These are phyloP conservation scores for Elongisporangium undulatum DNA, from an alignment of 352 stramenopile species.

Conservation along the genomic window DNA sequence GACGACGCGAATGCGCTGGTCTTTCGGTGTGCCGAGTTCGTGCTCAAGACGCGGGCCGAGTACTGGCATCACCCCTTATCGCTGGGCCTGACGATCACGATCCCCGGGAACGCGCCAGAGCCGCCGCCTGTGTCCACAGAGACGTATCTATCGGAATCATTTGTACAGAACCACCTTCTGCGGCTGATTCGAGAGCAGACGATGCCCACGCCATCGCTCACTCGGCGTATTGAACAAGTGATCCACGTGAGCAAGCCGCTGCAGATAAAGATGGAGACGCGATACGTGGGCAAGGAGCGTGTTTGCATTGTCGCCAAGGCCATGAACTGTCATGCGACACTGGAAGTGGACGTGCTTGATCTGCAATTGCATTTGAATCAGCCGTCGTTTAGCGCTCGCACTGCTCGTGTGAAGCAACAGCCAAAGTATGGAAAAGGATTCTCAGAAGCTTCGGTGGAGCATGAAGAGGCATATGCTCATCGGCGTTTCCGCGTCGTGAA, in stretches of 20 bases:
- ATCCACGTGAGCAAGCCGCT: constrained; percentile 52
- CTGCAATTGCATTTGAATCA: constrained; percentile 64
- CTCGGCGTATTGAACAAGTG: constrained; percentile 37
- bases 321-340: constrained; percentile 34
- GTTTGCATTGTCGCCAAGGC: constrained; percentile 47
- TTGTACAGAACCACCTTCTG: constrained; percentile 27
- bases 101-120: neutral
- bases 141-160: constrained; percentile 31
- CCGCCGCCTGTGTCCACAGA: constrained; percentile 3
- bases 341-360: constrained; percentile 47
- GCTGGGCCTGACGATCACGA: constrained; percentile 43
- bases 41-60: constrained; percentile 56
- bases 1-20: constrained; percentile 12
- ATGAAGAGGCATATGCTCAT: neutral
- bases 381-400: constrained; percentile 8
- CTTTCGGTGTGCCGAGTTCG: constrained; percentile 40
- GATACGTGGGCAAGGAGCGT: constrained; percentile 23
- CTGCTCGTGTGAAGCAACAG: neutral
- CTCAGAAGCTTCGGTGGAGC: constrained; percentile 1
- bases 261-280: constrained; percentile 52
- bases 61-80: constrained; percentile 52
- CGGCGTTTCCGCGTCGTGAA: constrained; percentile 30
- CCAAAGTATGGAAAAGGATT: neutral
- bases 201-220: constrained; percentile 31
- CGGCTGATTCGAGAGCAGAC: constrained; percentile 44